Conservation (phyloP, 2,329 filamentous ascomycete genomes). For the Penicillium janthinellum region DNA sequence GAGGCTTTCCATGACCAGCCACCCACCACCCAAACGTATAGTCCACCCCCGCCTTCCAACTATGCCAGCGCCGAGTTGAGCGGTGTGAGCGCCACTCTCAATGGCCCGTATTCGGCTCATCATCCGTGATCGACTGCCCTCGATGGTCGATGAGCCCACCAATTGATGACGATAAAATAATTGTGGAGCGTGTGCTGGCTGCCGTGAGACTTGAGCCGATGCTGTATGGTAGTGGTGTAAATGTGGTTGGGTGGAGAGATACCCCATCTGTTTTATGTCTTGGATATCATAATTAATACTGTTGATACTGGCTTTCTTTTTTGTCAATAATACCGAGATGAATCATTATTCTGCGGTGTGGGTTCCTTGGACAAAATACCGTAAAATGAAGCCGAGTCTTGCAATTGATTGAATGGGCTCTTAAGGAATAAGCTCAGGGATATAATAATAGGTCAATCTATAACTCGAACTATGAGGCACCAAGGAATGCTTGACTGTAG, state of each 20-base stretch:
- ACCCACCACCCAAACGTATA: conserved; percentile 15
- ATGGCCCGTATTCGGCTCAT: conserved; percentile 2
- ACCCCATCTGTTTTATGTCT: neutral
- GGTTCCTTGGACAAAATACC: no score
- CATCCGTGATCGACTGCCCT: conserved; percentile 3
- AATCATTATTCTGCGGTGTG: no score
- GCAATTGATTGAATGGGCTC: conserved; percentile 1
- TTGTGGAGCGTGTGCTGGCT: neutral
- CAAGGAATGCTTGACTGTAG: conserved; percentile 6
- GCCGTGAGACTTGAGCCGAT: no score
- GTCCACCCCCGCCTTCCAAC: conserved; percentile 10
- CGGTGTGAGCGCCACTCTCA: conserved; percentile 9
- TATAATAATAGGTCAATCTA: conserved; percentile 23
- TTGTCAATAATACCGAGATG: neutral
- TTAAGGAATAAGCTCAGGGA: conserved; percentile 8
- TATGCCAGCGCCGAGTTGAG: conserved; percentile 14
- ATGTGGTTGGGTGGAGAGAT: conserved; percentile 7
- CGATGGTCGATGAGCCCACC: neutral
- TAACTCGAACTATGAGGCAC: conserved; percentile 13
- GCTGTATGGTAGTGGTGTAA: neutral
- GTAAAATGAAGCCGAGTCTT: neutral
- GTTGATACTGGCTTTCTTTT: neutral
- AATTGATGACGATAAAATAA: neutral
- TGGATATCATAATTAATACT: neutral
- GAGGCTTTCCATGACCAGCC: conserved; percentile 22